Base-by-base conservation (phyloP, 2,329 filamentous ascomycete species). In the Emmonsiellopsis sp. region DNA sequence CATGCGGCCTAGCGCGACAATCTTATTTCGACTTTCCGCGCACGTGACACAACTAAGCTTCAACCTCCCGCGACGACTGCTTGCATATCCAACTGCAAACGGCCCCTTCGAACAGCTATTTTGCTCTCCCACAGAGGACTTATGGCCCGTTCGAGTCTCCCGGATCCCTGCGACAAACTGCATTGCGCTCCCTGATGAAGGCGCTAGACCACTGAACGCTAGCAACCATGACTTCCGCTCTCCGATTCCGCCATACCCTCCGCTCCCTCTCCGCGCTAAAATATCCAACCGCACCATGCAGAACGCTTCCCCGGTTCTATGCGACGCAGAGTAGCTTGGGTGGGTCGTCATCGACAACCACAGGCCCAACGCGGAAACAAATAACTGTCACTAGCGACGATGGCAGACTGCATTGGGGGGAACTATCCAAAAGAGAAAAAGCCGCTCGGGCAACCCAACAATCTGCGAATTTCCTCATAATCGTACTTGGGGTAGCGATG, bases 311-410 rank as follows among this genome's bases (percentile, higher is more conserved):
- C 56, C 77, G 81, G 63, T 66, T 70, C 49, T 86, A 85, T 71
- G 79, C 84, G 56, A 84, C 82, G 44, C 76, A 84, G 49, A 79
- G 74, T 55, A 73, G 72, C 55, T 60, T 76, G 36, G 66, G 64
- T 14, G 55, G 61, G 57, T 60, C 66, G 5, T 27, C 50, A 7
- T 34, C 17, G 62, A 63, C 55, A 50, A 57, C 62, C 21, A 60
- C 77, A 10, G 64, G 71, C 10, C 67, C 83, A 31, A 80, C 77
- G 58, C 79, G 88, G 52, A 84, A 80, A 63, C 78, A 83, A 40
- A 83, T 96, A 31, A 95, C 90, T 0, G 81, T 92, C 0, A 84
- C 91, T 63, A 93, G 89, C 62, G 92, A 96, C 62, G 86, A 89
- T 63, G 92, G 92, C 6, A 78, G 80, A 58, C 83, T 95, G 1